phyloP scores from a whole-genome alignment of 2,329 filamentous ascomycete species.

The Neonectria magnoliae region DNA sequence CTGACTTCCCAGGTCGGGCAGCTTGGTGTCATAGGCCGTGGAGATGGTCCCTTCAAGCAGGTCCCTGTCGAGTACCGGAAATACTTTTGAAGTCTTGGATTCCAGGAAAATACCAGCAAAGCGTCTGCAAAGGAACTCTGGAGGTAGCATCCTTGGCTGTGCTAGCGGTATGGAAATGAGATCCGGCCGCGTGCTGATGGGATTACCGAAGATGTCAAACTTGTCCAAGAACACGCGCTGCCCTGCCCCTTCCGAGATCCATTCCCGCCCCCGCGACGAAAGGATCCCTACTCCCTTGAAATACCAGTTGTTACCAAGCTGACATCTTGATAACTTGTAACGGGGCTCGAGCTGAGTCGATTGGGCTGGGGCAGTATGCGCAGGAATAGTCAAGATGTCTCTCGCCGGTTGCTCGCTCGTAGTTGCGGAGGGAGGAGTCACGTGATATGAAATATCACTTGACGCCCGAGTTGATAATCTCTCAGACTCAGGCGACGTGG shows the following conservation, averaged over 20 bases:
- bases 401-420: not conserved
- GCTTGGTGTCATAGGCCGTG: not conserved
- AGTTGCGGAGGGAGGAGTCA: not conserved
- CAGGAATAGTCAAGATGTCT: not conserved
- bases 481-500: conserved; percentile 22
- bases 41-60: conserved; percentile 1
- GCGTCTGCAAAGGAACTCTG: not conserved
- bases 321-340: conserved; percentile 27
- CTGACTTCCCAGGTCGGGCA: not conserved
- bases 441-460: conserved; percentile 8
- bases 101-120: not conserved
- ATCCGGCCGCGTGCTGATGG: not conserved
- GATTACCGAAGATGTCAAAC: conserved; percentile 26
- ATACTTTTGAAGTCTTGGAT: not conserved
- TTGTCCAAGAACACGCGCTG: conserved; percentile 33
- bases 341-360: conserved; percentile 1
- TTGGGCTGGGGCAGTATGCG: not conserved
- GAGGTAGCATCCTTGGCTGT: conserved; percentile 1
- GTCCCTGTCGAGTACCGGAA: not conserved
- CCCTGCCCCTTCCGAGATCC: conserved; percentile 33
- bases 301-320: conserved; percentile 33
- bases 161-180: not conserved
- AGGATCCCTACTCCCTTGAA: conserved; percentile 33
- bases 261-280: conserved; percentile 27
- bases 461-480: conserved; percentile 2